Conservation (phyloP, 1,284 basidiomycete species). For the Mycena citricolor region DNA sequence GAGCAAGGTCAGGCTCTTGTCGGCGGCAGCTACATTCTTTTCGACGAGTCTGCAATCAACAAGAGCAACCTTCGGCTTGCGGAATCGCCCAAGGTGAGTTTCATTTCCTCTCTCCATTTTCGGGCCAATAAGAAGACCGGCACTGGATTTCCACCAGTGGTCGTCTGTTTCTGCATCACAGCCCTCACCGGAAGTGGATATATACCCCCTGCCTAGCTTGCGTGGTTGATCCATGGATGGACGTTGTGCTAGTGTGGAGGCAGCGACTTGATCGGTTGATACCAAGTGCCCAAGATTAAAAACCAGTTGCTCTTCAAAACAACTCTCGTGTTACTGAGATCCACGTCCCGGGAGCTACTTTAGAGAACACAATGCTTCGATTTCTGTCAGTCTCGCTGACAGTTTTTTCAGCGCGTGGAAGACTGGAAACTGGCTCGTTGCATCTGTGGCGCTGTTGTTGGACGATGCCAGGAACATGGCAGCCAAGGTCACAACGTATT, state of each 20-base stretch:
- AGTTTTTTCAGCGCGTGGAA: slow-evolving; percentile 46
- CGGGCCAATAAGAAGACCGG: slow-evolving; percentile 89
- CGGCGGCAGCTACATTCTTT: slow-evolving; percentile 82
- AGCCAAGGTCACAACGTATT: slow-evolving; percentile 47
- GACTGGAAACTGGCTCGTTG: slow-evolving; percentile 70
- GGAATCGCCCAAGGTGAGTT: slow-evolving; percentile 56
- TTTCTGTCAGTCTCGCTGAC: slow-evolving; percentile 15
- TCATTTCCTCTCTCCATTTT: slow-evolving; percentile 23
- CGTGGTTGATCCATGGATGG: slow-evolving; percentile 24
- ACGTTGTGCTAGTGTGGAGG: slow-evolving; percentile 36
- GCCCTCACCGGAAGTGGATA: slow-evolving; percentile 23
- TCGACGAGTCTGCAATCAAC: slow-evolving; percentile 61
- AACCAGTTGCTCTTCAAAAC: slow-evolving; percentile 60
- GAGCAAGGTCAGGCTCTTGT: slow-evolving; percentile 68
- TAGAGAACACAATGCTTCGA: slow-evolving; percentile 59
- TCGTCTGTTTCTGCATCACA: slow-evolving; percentile 34
- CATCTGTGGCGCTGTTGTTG: slow-evolving; percentile 75
- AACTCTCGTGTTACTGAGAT: slow-evolving; percentile 75
- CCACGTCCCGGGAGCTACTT: slow-evolving; percentile 81
- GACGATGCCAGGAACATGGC: slow-evolving; percentile 61
- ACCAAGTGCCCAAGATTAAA: slow-evolving; percentile 82
- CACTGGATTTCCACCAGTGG: slow-evolving; percentile 74
- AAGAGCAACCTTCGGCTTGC: slow-evolving; percentile 53
- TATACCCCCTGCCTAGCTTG: slow-evolving; percentile 46
- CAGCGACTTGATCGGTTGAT: slow-evolving; percentile 69